Base-by-base conservation (phyloP, 306 rosid species). In the Coriaria nepalensis region DNA sequence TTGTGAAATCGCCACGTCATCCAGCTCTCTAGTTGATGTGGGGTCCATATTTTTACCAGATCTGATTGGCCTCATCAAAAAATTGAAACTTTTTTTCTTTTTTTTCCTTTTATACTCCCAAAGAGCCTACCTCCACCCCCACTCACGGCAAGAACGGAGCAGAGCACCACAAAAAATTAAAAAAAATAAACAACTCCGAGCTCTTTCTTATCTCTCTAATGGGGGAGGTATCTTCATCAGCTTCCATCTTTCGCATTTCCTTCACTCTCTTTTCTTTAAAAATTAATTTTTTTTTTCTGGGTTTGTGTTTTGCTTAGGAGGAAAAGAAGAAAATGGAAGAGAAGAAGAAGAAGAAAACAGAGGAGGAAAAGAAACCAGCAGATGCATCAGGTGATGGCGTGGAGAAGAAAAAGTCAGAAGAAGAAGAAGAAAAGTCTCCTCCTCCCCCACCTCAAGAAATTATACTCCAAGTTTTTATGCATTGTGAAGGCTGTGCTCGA, bases 401-500 rank as follows among this genome's bases (percentile, higher is more conserved):
- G 6, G 75, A 37, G 4, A 60, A 68, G 41, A 64, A 76, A 2
- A 52, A 65, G 11, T 63, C 44, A 0, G 74, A 48, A 34, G 56
- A 61, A 10, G 52, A 41, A 2, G 60, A 45, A 6, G 60, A 70
- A 9, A 60, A 65, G 4, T 55, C 60, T 2, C 60, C 68, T 0
- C 68, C 68, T 0, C 66, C 82, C 4, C 70, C 80, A 14, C 82
- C 86, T 6, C 65, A 80, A 13, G 95, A 88, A 13, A 72, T 88
- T 20, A 67, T 88, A 29, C 97, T 88, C 45, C 66, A 62, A 58
- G 97, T 84, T 6, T 81, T 53, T 78, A 88, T 88, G 97, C 97
- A 88, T 71, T 88, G 97, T 42, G 93, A 88, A 68, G 97, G 95
- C 4, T 88, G 97, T 61, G 97, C 97, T 29, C 84, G 93, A 11